phyloP scores from a whole-genome alignment of 1,284 basidiomycete species.

The Malassezia cuniculi region DNA sequence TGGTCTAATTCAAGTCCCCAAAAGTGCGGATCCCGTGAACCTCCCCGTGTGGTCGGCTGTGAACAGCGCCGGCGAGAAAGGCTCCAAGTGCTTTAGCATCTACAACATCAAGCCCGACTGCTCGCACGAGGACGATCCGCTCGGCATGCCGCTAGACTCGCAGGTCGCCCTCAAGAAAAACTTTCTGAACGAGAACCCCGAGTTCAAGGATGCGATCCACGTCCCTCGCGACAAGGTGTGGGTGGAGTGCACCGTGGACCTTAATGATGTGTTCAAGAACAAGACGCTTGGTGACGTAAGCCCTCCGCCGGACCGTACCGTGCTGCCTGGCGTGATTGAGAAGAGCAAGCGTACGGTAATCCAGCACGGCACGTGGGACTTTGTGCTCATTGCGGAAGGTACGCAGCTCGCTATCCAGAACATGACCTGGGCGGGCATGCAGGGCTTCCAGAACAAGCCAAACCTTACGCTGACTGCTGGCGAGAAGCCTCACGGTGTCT shows the following conservation, averaged over 20 bases:
- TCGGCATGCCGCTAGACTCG: slow-evolving; percentile 16
- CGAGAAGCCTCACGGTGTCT: slow-evolving; percentile 1
- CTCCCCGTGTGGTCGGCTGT: slow-evolving; percentile 1
- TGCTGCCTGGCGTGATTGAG: slow-evolving; percentile 28
- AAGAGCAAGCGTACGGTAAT: slow-evolving; percentile 25
- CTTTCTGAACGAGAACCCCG: slow-evolving; percentile 23
- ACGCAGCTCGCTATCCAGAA: slow-evolving; percentile 33
- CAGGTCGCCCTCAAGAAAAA: slow-evolving; percentile 11
- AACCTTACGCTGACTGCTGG: background rate
- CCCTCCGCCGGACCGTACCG: slow-evolving; percentile 10
- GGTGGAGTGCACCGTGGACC: slow-evolving; percentile 23
- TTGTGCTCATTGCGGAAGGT: slow-evolving; percentile 30
- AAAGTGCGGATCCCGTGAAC: slow-evolving; percentile 1
- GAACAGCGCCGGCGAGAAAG: background rate
- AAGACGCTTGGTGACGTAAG: slow-evolving; percentile 1
- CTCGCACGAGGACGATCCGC: slow-evolving; percentile 9
- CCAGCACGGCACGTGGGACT: slow-evolving; percentile 33
- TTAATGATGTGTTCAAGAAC: slow-evolving; percentile 23
- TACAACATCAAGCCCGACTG: slow-evolving; percentile 10
- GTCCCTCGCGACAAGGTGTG: slow-evolving; percentile 19
- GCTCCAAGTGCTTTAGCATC: slow-evolving; percentile 4
- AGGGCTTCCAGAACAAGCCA: slow-evolving; percentile 29
- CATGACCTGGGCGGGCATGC: slow-evolving; percentile 36
- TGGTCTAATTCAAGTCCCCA: slow-evolving; percentile 8
- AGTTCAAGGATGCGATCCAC: slow-evolving; percentile 33